Evolutionary conservation across 176 grass and related monocot genomes (phyloP).

Genomic region (Dendrocalamus sinicus): DNA sequence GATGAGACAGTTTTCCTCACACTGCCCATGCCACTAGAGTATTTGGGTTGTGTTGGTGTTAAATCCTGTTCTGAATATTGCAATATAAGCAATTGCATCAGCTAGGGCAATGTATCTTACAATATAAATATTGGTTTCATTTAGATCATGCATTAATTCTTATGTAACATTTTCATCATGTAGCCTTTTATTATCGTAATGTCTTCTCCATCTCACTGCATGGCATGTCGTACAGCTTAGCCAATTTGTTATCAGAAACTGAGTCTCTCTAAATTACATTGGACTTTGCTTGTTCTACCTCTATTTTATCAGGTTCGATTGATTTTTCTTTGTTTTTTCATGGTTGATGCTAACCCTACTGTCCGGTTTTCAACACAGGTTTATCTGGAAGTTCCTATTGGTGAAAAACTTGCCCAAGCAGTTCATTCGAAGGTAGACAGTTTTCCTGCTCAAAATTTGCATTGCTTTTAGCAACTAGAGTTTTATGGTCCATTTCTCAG

Average conservation of each 20-base stretch:
- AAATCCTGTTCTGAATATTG: slow-evolving; percentile 25
- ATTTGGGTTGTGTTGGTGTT: background rate
- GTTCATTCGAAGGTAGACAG: slow-evolving; percentile 83
- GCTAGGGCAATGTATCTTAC: background rate
- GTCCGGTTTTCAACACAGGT: slow-evolving; percentile 52
- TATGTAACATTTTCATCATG: background rate
- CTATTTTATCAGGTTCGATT: slow-evolving; percentile 23
- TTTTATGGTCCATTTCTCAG: background rate
- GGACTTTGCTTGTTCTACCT: slow-evolving; percentile 14
- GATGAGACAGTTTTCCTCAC: background rate
- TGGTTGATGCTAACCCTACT: slow-evolving; percentile 13
- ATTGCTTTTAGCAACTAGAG: slow-evolving; percentile 26
- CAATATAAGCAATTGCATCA: background rate
- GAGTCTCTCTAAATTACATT: slow-evolving; percentile 15
- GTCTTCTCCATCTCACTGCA: background rate
- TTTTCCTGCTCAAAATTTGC: slow-evolving; percentile 18
- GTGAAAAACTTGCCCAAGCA: slow-evolving; percentile 88
- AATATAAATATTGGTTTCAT: slow-evolving; percentile 12
- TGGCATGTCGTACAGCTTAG: slow-evolving; percentile 1
- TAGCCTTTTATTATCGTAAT: slow-evolving; percentile 14
- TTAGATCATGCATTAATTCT: background rate
- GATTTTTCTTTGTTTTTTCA: background rate
- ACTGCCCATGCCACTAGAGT: background rate
- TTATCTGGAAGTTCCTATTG: slow-evolving; percentile 91
- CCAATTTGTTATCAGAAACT: background rate